A percentile compares a stretch with the other conserved stretches of the same genome.
These are phyloP conservation scores for Immersiella caudata DNA, from an alignment of 495 filamentous ascomycete genomes.

Conservation along the genomic window DNA sequence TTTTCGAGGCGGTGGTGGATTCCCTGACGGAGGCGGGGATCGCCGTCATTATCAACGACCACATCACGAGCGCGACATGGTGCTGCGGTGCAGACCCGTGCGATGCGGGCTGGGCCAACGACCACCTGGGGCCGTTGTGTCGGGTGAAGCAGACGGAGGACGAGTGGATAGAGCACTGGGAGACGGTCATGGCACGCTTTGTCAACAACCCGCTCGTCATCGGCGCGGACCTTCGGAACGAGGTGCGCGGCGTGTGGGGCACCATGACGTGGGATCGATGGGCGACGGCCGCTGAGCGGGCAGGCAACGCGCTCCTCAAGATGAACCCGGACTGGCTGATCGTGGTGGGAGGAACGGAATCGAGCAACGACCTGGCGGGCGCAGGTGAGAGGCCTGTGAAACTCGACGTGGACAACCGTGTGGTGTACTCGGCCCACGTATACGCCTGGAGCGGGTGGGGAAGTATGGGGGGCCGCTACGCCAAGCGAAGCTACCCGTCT, in stretches of 20 bases:
- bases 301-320: slow-evolving; percentile 55
- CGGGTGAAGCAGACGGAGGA: slow-evolving; percentile 58
- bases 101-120: slow-evolving; percentile 61
- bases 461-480: slow-evolving; percentile 52
- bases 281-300: slow-evolving; percentile 60
- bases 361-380: slow-evolving; percentile 58
- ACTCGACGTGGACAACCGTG: slow-evolving; percentile 52
- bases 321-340: slow-evolving; percentile 64
- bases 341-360: slow-evolving; percentile 62
- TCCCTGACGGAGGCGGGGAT: slow-evolving; percentile 59
- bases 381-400: slow-evolving; percentile 53
- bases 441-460: slow-evolving; percentile 67
- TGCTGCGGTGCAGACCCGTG: slow-evolving; percentile 64
- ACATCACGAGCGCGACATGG: slow-evolving; percentile 64
- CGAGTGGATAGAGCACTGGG: slow-evolving; percentile 63
- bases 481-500: slow-evolving; percentile 55
- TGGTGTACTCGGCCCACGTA: slow-evolving; percentile 66
- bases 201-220: slow-evolving; percentile 57
- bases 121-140: slow-evolving; percentile 56
- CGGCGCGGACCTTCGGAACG: slow-evolving; percentile 62
- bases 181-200: slow-evolving; percentile 57
- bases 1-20: slow-evolving; percentile 55
- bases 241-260: slow-evolving; percentile 63
- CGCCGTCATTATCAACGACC: slow-evolving; percentile 63
- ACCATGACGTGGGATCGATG: slow-evolving; percentile 62